Evolutionary conservation across 352 stramenopile species (phyloP).

Genomic region (Pythium vanterpoolii): DNA sequence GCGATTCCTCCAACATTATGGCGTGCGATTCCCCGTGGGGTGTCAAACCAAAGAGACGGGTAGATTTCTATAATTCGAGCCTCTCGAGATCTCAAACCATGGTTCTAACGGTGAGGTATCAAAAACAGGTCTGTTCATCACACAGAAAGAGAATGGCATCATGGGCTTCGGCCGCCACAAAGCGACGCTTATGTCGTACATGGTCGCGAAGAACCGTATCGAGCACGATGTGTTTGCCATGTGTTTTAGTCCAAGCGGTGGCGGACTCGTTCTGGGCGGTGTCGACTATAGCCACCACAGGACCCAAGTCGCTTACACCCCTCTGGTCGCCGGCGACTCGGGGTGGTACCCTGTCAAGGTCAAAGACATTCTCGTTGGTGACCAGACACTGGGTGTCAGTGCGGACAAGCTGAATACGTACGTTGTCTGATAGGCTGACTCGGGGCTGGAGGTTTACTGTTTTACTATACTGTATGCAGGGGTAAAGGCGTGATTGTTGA

Average conservation of each 20-base stretch:
- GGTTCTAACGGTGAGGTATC: too few species aligned
- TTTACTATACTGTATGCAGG: slow-evolving; percentile 11
- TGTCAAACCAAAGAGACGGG: slow-evolving; percentile 82
- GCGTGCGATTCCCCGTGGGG: slow-evolving; percentile 71
- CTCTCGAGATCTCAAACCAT: too few species aligned
- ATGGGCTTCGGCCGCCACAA: slow-evolving; percentile 79
- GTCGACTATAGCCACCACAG: slow-evolving; percentile 74
- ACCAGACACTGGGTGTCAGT: slow-evolving; percentile 43
- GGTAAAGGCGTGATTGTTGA: slow-evolving; percentile 83
- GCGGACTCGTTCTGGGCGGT: slow-evolving; percentile 74
- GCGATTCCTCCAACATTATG: slow-evolving; percentile 52
- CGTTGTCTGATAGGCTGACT: background rate
- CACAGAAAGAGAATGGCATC: slow-evolving; percentile 88
- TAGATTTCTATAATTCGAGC: too few species aligned
- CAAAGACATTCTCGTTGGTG: slow-evolving; percentile 68
- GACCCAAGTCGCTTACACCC: slow-evolving; percentile 61
- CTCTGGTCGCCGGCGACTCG: slow-evolving; percentile 41
- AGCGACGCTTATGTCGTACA: slow-evolving; percentile 65
- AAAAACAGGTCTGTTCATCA: slow-evolving; percentile 76
- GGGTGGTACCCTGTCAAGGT: slow-evolving; percentile 81
- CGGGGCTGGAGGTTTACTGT: background rate
- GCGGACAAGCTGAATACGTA: slow-evolving; percentile 47
- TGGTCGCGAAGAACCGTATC: slow-evolving; percentile 52
- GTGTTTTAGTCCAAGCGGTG: slow-evolving; percentile 68
- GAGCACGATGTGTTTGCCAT: slow-evolving; percentile 75